These are phyloP conservation scores for Pseudogymnoascus sp. DNA, from an alignment of 2,329 filamentous ascomycete species.

Conservation along the genomic window DNA sequence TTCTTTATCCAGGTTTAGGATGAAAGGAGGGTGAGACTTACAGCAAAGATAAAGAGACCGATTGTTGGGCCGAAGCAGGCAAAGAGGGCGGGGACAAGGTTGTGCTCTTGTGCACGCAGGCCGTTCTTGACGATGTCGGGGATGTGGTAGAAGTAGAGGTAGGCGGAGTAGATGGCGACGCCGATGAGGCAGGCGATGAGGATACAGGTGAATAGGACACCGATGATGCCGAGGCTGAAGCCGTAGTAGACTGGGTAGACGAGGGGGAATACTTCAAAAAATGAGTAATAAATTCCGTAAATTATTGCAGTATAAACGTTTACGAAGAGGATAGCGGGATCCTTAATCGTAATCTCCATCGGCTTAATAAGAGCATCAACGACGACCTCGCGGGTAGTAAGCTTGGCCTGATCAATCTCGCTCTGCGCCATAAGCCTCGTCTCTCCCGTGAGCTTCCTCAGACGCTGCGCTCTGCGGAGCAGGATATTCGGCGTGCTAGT, in stretches of 20 bases:
- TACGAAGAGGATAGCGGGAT: constrained; percentile 55
- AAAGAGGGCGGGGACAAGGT: constrained; percentile 47
- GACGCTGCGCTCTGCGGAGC: constrained; percentile 50
- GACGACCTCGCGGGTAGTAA: constrained; percentile 41
- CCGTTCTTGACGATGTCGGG: constrained; percentile 42
- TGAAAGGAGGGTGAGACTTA: neutral
- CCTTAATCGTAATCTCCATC: constrained; percentile 50
- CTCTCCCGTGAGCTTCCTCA: constrained; percentile 54
- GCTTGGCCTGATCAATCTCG: constrained; percentile 53
- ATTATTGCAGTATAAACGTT: constrained; percentile 54
- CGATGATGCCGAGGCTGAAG: constrained; percentile 51
- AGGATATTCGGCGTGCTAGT: constrained; percentile 54
- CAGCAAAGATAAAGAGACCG: constrained; percentile 52
- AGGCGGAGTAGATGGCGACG: constrained; percentile 41
- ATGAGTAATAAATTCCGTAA: constrained; percentile 56
- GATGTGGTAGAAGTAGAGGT: constrained; percentile 45
- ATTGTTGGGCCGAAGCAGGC: constrained; percentile 46
- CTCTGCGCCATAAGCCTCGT: constrained; percentile 49
- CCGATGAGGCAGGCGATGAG: constrained; percentile 49
- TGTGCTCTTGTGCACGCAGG: constrained; percentile 44
- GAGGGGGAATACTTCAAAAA: constrained; percentile 60
- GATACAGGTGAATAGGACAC: constrained; percentile 54
- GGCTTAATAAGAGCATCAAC: constrained; percentile 54
- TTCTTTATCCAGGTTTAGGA: neutral
- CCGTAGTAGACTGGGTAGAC: constrained; percentile 53